Evolutionary conservation across 805 yeast genomes (phyloP), one percentile per base, ranked within the genome.

Genomic region (Yarrowia alimentaria): DNA sequence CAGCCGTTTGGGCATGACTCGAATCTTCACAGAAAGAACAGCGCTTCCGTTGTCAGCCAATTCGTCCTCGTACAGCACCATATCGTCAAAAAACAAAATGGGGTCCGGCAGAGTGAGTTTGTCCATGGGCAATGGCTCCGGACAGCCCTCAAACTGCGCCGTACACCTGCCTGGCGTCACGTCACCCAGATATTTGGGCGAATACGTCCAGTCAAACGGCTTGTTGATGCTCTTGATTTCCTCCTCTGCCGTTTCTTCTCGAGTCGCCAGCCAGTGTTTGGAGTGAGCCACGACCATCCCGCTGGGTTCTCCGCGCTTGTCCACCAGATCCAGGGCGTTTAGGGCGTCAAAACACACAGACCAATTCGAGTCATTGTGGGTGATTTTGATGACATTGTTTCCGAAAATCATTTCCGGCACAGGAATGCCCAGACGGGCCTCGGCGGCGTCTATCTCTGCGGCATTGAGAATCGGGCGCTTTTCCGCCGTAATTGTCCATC

Each of bases 341-440:
- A 82, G 68, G 0, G 96, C 82, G 61, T 85, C 82, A 66, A 90
- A 89, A 33, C 71, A 73, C 11, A 91, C 72, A 28, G 64, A 55
- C 70, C 77, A 77, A 26, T 67, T 68, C 40, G 70, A 59, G 9
- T 56, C 51, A 3, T 58, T 56, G 54, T 77, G 74, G 45, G 67
- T 70, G 9, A 89, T 62, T 43, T 72, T 75, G 9, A 89, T 79
- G 52, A 68, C 67, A 62, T 85, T 90, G 58, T 85, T 79, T 8
- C 98, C 98, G 68, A 93, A 93, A 5, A 93, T 89, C 98, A 93
- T 93, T 64, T 93, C 99, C 0, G 99, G 99, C 33, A 91, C 68
- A 0, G 98, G 95, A 55, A 91, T 78, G 12, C 80, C 80, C 49
- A 83, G 74, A 4, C 76, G 77, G 11, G 59, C 64, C 54, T 80